Evolutionary conservation across 306 rosid species (phyloP), one percentile per base, ranked within the genome.

Genomic region (Medicago lupulina): DNA sequence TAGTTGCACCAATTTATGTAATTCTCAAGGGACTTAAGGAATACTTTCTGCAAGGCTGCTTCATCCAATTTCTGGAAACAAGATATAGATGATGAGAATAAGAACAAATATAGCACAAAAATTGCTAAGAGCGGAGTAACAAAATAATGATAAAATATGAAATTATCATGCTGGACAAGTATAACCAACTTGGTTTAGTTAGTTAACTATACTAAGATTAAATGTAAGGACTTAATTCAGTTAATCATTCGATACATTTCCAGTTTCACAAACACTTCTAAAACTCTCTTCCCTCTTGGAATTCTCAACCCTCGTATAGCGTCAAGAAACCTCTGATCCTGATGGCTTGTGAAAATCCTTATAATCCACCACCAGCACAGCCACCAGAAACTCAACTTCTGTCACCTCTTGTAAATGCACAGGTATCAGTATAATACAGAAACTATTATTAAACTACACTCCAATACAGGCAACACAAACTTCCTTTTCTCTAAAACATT

Each of bases 1-100:
- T 94, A 92, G 71, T 66, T 61, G 68, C 97, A 90, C 98, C 98
- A 94, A 15, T 85, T 94, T 8, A 86, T 80, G 87, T 94, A 94
- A 85, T 94, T 94, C 14, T 92, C 95, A 4, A 94, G 97, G 66
- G 96, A 85, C 87, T 88, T 94, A 19, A 71, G 70, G 80, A 92
- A 94, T 50, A 90, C 79, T 7, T 51, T 73, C 67, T 78, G 92
- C 67, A 87, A 89, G 17, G 90, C 94, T 49, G 86, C 91, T 78
- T 87, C 97, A 66, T 94, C 97, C 88, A 94, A 87, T 84, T 81
- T 88, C 98, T 94, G 78, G 19, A 76, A 70, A 15, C 67, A 78
- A 77, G 61, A 44, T 31, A 83, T 49, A 74, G 34, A 76, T 67
- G 39, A 79, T 13, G 38, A 62, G 71, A 76, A 36, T 18, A 74